phyloP scores from a whole-genome alignment of 75 land plant species.

The Sequoia sempervirens region DNA sequence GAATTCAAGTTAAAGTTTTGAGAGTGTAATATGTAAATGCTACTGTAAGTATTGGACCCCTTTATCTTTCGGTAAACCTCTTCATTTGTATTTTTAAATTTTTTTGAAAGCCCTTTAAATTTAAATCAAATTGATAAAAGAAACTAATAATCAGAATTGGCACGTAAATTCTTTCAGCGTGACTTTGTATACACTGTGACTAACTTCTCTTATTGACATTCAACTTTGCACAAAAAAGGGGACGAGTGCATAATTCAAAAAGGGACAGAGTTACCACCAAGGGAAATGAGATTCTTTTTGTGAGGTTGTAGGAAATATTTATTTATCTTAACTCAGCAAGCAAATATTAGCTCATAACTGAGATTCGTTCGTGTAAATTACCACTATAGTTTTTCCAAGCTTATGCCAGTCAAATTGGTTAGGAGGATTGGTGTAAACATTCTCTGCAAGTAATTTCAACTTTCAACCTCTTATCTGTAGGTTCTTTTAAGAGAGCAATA shows the following conservation, averaged over 20 bases:
- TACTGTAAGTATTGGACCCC: background rate
- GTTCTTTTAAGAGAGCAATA: background rate
- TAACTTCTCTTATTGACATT: background rate
- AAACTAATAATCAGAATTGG: background rate
- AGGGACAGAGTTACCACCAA: background rate
- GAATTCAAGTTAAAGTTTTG: background rate
- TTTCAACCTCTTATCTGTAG: background rate
- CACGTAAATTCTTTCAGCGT: background rate
- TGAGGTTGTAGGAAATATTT: background rate
- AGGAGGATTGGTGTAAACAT: background rate
- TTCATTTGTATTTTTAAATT: background rate
- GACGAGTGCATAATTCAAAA: background rate
- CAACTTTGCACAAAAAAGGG: background rate
- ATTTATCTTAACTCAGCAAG: background rate
- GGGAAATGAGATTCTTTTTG: background rate
- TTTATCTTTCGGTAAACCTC: background rate
- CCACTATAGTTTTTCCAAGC: background rate
- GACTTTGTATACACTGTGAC: background rate
- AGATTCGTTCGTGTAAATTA: background rate
- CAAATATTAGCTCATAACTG: background rate
- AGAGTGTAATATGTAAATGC: background rate
- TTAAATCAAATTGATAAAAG: background rate
- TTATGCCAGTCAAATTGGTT: background rate
- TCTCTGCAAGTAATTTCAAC: background rate
- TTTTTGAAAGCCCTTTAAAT: background rate